Conservation (phyloP, 176 grass and related monocot species). For the Urochloa ruziziensis region DNA sequence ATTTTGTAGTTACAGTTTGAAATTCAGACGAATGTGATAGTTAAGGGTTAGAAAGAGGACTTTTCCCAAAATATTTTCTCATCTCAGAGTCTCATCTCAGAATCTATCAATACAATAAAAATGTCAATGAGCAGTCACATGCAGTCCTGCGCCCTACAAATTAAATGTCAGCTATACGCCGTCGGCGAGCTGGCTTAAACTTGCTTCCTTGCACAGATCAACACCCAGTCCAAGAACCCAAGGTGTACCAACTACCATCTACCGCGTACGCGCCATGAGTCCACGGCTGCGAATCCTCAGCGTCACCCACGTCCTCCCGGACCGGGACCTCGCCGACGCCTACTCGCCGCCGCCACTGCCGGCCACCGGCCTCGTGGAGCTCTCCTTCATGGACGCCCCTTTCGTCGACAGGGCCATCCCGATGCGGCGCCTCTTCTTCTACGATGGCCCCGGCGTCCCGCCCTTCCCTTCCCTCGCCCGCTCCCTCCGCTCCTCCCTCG, state of each 20-base stretch:
- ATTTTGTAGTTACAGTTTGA: too few species aligned
- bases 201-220: too few species aligned
- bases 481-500: constrained; percentile 26
- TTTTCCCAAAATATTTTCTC: too few species aligned
- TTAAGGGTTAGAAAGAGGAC: too few species aligned
- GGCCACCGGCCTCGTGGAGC: not conserved
- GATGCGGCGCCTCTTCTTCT: constrained; percentile 29
- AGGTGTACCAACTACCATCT: not conserved
- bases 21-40: too few species aligned
- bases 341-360: not conserved
- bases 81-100: too few species aligned
- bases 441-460: constrained; percentile 11
- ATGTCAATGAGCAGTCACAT: too few species aligned
- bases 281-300: not conserved
- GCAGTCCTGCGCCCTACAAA: too few species aligned
- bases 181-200: not conserved
- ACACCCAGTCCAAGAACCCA: not conserved
- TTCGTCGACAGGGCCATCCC: not conserved
- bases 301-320: not conserved
- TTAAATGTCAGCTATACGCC: too few species aligned
- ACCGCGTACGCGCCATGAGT: not conserved
- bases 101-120: too few species aligned
- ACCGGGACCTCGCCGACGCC: too few species aligned
- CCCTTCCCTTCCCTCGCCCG: not conserved
- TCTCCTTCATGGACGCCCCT: not conserved